Conservation (phyloP, 129 eudicot species). For the Chrysanthemum makinoi region DNA sequence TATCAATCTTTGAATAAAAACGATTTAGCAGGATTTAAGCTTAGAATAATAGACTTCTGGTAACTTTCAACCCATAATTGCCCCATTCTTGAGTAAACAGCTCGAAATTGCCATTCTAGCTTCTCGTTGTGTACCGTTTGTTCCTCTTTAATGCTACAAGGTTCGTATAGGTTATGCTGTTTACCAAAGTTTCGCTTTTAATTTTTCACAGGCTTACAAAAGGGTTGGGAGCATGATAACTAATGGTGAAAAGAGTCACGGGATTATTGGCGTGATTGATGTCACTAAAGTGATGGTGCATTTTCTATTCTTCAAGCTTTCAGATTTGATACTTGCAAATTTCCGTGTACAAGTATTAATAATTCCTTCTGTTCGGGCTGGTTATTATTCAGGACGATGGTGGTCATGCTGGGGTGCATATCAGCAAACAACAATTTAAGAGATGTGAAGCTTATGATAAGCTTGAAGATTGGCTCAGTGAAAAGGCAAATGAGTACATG, state of each 20-base stretch:
- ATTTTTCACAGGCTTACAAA: slow-evolving; percentile 52
- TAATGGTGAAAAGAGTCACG: slow-evolving; percentile 62
- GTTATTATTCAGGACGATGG: slow-evolving; percentile 36
- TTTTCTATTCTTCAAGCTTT: background rate
- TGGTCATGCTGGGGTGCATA: slow-evolving; percentile 53
- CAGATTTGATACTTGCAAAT: background rate
- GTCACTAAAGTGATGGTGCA: slow-evolving; percentile 54
- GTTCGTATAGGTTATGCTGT: no score
- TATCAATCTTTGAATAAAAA: no score
- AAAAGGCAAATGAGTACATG: slow-evolving; percentile 41
- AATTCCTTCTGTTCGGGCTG: no score
- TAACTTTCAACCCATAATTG: background rate
- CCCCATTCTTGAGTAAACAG: no score
- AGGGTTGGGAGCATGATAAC: slow-evolving; percentile 66
- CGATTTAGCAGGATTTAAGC: background rate
- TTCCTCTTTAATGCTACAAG: no score
- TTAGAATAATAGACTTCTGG: background rate
- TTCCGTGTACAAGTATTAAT: background rate
- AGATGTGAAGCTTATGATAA: slow-evolving; percentile 56
- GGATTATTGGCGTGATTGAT: slow-evolving; percentile 61
- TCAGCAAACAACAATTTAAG: slow-evolving; percentile 59
- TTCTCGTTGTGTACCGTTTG: no score
- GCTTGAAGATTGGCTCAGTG: slow-evolving; percentile 55
- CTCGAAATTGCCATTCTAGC: no score
- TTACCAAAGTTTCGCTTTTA: no score